Evolutionary conservation across 331 rosid species (phyloP), one percentile per base, ranked within the genome.

Genomic region (Pyrus hybrid): DNA sequence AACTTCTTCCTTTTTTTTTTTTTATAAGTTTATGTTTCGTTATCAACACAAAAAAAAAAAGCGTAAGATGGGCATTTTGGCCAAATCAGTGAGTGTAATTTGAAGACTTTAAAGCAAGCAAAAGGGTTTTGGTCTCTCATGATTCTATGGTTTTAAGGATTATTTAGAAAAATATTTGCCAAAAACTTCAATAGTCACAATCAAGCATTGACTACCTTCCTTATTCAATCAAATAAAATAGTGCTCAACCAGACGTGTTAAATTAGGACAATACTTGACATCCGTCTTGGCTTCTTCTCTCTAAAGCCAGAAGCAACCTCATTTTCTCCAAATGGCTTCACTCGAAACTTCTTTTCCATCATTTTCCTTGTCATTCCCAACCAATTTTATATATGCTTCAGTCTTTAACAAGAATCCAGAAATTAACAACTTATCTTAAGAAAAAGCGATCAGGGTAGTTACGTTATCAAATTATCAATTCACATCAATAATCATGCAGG

Each of bases 201-300:
- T 78, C 77, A 78, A 28, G 41, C 74, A 63, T 63, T 69, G 85
- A 82, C 79, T 67, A 37, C 22, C 28, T 62, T 47, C 71, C 67
- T 10, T 23, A 2, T 35, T 22, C 13, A 41, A 30, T 3, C 32
- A 14, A 35, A 14, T 63, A 32, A 37, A 61, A 77, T 77, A 62
- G 33, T 25, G 47, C 3, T 45, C 7, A 49, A 76, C 26, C 30
- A 75, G 72, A 68, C 83, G 76, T 80, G 76, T 10, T 80, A 49
- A 6, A n/a, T 11, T 63, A 72, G 73, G 60, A 13, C 26, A 26
- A 23, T 45, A 37, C 28, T n/a, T 66, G 9, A 8, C 4, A 4
- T 28, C 23, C 11, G 68, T 21, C 17, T 53, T 75, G 83, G 80
- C 72, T 26, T 53, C 73, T 70, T 43, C 67, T 11, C 21, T 47